phyloP scores from a whole-genome alignment of 176 grass and related monocot species.

The Musa beccarii region DNA sequence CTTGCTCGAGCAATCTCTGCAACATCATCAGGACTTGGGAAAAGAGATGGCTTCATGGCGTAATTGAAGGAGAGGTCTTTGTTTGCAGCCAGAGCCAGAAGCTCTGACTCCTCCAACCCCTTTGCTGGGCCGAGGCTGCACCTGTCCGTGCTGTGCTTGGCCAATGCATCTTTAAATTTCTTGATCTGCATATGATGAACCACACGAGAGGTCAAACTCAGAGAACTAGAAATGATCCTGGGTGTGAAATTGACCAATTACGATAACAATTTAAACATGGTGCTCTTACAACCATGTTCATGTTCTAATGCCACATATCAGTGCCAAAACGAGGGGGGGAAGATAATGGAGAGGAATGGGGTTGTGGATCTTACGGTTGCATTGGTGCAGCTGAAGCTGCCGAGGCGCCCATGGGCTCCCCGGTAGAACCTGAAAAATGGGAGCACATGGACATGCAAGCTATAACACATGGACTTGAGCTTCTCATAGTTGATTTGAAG shows the following conservation, averaged over 20 bases:
- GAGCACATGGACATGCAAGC: neutral
- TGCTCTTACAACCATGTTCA: no score
- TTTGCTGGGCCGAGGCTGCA: neutral
- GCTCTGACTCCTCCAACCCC: neutral
- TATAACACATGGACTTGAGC: slow-evolving; percentile 4
- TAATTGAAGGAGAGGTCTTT: neutral
- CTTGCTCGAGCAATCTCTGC: neutral
- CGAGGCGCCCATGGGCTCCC: neutral
- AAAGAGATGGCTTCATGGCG: neutral
- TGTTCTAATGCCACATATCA: no score
- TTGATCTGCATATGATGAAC: neutral
- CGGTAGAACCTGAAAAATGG: neutral
- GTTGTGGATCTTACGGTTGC: neutral
- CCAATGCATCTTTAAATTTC: neutral
- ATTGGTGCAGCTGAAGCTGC: slow-evolving; percentile 12
- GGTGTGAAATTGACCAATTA: no score
- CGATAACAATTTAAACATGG: no score
- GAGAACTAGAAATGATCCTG: no score
- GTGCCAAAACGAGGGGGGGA: no score
- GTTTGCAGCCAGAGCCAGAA: neutral
- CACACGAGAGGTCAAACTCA: neutral
- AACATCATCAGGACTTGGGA: neutral
- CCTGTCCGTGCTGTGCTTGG: neutral
- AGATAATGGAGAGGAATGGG: neutral
- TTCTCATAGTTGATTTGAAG: neutral